Evolutionary conservation across 305 asterid species (phyloP), one percentile per base, ranked within the genome.

Genomic region (Solanum chacoense): DNA sequence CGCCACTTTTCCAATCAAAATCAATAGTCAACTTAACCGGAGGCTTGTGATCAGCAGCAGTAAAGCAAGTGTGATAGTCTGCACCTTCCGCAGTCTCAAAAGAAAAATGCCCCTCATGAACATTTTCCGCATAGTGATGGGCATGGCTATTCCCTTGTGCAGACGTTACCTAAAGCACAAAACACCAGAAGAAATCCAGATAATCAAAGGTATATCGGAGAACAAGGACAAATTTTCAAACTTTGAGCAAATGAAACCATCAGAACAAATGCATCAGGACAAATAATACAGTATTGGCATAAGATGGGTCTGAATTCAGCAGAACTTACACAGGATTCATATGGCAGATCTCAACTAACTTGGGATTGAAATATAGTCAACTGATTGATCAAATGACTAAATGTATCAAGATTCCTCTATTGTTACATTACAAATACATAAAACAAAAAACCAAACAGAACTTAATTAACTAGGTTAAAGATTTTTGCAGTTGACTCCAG

Each of bases 1-100:
- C 90, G 45, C 99, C 99, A 34, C 98, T 94, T 89, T 94, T 97
- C 99, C 98, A 97, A 31, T 95, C 98, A 74, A 97, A 95, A 88
- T 97, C 99, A 31, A 97, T 86, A 24, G 95, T 94, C 67, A 96
- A 36, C 29, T 92, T 92, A 32, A 90, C 89, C 2, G 96, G 84
- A 31, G 98, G 98, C 72, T 89, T 91, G 94, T 94, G 93, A 92
- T 94, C 96, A 55, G 94, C 88, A 10, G 99, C 97, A 76, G 90
- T 91, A 93, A 97, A 97, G 91, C 99, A 97, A 90, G 99, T 93
- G 96, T 93, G 93, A 93, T 96, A 96, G 26, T 95, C 98, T 71
- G 99, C 99, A 40, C 95, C 92, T 91, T 97, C 98, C 13, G 89
- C 91, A 86, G 99, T 92, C 91, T 95, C 98, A 91, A 94, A 97